Evolutionary conservation across 1,139 yeast genomes (phyloP).

Genomic region (Casaregolazyma lundiana): DNA sequence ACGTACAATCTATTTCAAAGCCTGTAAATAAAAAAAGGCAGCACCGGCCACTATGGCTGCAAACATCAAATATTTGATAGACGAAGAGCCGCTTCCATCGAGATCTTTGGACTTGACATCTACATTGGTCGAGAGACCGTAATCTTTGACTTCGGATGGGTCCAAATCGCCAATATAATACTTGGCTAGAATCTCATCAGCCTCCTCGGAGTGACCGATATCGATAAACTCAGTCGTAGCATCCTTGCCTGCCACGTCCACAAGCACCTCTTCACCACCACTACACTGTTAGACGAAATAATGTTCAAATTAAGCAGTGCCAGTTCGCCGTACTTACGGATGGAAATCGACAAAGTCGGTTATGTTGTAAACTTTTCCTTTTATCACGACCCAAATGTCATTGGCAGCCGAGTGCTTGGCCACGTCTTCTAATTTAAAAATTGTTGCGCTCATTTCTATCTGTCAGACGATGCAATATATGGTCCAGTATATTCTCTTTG

Average conservation of each 20-base stretch:
- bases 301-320: background rate
- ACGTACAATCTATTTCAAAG: constrained; percentile 15
- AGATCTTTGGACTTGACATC: constrained; percentile 16
- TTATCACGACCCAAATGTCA: constrained; percentile 86
- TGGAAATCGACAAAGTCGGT: constrained; percentile 87
- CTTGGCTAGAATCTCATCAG: constrained; percentile 66
- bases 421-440: constrained; percentile 63
- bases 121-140: constrained; percentile 10
- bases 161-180: constrained; percentile 68
- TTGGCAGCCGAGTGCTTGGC: constrained; percentile 69
- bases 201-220: constrained; percentile 97
- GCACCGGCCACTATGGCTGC: constrained; percentile 53
- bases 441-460: constrained; percentile 27
- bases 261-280: constrained; percentile 96
- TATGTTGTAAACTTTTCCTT: constrained; percentile 87
- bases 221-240: constrained; percentile 94
- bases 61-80: constrained; percentile 45
- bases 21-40: constrained; percentile 46
- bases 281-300: constrained; percentile 19
- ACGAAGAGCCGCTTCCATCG: constrained; percentile 17
- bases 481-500: too few species aligned
- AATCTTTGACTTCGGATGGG: constrained; percentile 21
- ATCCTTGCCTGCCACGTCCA: constrained; percentile 88
- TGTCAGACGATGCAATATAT: background rate
- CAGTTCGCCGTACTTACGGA: constrained; percentile 41